A percentile compares a stretch with the other conserved stretches of the same genome.
Conservation (phyloP, 2,329 filamentous ascomycete species). For the Corynespora cassiicola region DNA sequence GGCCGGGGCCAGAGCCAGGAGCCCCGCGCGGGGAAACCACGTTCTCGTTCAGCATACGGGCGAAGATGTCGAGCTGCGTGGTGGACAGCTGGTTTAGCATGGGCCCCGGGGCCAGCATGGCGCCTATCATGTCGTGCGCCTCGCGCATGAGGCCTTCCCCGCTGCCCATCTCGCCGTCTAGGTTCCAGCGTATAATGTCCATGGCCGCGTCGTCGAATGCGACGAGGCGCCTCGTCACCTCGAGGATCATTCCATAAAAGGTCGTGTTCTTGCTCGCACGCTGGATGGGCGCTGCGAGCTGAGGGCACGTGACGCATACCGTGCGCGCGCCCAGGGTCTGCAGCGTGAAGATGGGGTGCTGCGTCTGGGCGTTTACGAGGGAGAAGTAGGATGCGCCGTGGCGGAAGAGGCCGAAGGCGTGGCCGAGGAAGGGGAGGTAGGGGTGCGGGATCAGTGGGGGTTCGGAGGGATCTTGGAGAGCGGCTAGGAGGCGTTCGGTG, state of each 20-base stretch:
- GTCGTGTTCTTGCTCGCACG: conserved; percentile 45
- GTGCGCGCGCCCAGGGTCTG: conserved; percentile 50
- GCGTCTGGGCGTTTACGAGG: conserved; percentile 40
- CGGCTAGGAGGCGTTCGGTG: conserved; percentile 13
- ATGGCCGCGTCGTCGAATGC: conserved; percentile 25
- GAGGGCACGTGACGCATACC: conserved; percentile 51
- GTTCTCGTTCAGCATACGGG: conserved; percentile 43
- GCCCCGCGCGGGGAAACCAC: too few relatives aligned
- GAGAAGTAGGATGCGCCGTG: conserved; percentile 40
- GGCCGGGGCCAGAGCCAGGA: too few relatives aligned
- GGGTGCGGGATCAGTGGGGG: conserved; percentile 48
- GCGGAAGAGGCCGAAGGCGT: conserved; percentile 51
- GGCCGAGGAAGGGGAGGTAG: conserved; percentile 52
- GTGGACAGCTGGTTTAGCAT: conserved; percentile 34
- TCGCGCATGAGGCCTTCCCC: conserved; percentile 21
- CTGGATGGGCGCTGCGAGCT: conserved; percentile 46
- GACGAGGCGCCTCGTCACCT: conserved; percentile 48
- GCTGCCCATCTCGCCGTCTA: conserved; percentile 33
- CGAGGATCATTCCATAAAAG: conserved; percentile 51
- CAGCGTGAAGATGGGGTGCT: conserved; percentile 48
- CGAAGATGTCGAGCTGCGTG: conserved; percentile 39
- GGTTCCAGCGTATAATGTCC: conserved; percentile 17
- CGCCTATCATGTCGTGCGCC: conserved; percentile 12
- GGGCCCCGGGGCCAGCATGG: conserved; percentile 16
- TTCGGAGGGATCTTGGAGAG: conserved; percentile 38